phyloP scores from a whole-genome alignment of 2,329 filamentous ascomycete genomes.

The Ophiostoma australiae region DNA sequence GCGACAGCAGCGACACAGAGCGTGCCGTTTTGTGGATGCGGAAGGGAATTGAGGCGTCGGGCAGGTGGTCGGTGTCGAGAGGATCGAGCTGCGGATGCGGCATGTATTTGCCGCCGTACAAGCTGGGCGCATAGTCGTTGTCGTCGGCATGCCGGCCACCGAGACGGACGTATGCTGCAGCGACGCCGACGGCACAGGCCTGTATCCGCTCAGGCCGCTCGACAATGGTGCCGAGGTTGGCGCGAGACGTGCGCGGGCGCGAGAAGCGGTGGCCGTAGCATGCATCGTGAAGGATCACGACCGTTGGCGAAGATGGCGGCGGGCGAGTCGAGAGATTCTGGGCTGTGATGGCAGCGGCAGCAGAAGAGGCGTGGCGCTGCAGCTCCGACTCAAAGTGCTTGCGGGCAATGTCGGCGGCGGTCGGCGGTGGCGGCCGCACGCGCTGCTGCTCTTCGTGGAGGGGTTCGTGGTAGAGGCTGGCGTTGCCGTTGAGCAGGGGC shows the following conservation, averaged over 20 bases:
- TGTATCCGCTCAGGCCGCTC: slow-evolving; percentile 89
- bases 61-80: slow-evolving; percentile 39
- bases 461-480: slow-evolving; percentile 23
- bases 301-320: slow-evolving; percentile 44
- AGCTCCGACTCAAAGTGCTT: slow-evolving; percentile 68
- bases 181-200: slow-evolving; percentile 75
- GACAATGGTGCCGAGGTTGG: slow-evolving; percentile 72
- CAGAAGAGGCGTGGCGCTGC: slow-evolving; percentile 33
- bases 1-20: slow-evolving; percentile 63
- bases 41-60: slow-evolving; percentile 65
- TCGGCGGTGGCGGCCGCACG: slow-evolving; percentile 34
- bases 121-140: slow-evolving; percentile 29
- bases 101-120: slow-evolving; percentile 42
- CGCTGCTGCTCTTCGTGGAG: slow-evolving; percentile 23
- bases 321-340: background rate
- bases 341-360: background rate
- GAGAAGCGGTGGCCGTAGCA: slow-evolving; percentile 94
- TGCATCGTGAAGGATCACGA: slow-evolving; percentile 85
- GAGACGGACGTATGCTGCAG: slow-evolving; percentile 84
- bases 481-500: slow-evolving; percentile 29
- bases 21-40: slow-evolving; percentile 77
- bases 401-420: slow-evolving; percentile 55
- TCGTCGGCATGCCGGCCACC: slow-evolving; percentile 74
- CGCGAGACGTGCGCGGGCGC: slow-evolving; percentile 70
- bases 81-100: slow-evolving; percentile 59